phyloP scores from a whole-genome alignment of 192 early-diverging fungal species.

The Backusella macrospora region DNA sequence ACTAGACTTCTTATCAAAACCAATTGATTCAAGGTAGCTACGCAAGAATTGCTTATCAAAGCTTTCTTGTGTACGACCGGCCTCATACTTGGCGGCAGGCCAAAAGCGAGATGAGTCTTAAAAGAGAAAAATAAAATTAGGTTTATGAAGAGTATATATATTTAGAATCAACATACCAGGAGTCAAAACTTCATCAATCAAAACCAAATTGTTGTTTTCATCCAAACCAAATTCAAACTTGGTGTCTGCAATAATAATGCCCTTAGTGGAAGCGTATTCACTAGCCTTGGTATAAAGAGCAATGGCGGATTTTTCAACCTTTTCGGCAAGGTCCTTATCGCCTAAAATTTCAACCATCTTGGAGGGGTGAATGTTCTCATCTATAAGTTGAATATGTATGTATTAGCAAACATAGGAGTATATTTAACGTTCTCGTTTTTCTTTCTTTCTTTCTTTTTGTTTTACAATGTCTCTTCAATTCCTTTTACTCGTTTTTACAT shows the following conservation, averaged over 20 bases:
- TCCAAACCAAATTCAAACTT: constrained; percentile 99
- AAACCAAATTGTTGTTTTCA: constrained; percentile 72
- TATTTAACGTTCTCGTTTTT: neutral
- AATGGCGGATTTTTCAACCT: constrained; percentile 75
- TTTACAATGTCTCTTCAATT: too few relatives aligned
- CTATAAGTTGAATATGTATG: constrained; percentile 41
- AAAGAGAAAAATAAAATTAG: neutral
- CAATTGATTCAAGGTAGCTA: constrained; percentile 85
- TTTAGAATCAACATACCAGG: constrained; percentile 61
- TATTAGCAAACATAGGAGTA: neutral
- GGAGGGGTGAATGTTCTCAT: constrained; percentile 97
- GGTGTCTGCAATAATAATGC: constrained; percentile 99
- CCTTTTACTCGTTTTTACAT: neutral
- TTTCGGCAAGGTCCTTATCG: constrained; percentile 63
- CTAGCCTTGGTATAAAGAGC: constrained; percentile 87
- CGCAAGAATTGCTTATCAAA: constrained; percentile 99
- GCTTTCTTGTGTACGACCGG: constrained; percentile 79
- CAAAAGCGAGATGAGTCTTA: constrained; percentile 97
- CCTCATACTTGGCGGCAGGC: constrained; percentile 80
- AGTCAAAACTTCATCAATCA: constrained; percentile 97
- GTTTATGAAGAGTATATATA: constrained; percentile 1
- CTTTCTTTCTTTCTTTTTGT: too few relatives aligned
- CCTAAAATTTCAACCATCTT: constrained; percentile 88
- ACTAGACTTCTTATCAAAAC: constrained; percentile 86
- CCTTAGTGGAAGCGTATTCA: constrained; percentile 77